Conservation (phyloP, 257 asterid genomes). For the Gardenia jasminoides region DNA sequence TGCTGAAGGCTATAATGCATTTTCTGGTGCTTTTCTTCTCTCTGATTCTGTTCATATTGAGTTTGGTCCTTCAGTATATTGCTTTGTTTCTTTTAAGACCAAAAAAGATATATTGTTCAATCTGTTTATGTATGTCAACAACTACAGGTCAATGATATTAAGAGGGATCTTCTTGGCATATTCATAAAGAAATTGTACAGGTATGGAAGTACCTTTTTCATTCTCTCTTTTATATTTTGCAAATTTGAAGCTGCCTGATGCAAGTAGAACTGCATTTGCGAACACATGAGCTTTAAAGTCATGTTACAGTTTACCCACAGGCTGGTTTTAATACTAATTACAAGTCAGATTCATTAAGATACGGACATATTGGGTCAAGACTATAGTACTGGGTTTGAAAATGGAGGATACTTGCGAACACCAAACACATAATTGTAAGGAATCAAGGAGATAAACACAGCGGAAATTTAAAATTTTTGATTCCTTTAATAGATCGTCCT, state of each 20-base stretch:
- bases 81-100: not conserved
- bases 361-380: no score
- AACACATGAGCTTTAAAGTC: not conserved
- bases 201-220: not conserved
- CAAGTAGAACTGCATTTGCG: not conserved
- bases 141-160: conserved; percentile 26
- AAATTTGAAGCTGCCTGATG: not conserved
- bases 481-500: no score
- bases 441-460: no score
- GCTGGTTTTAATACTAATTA: no score
- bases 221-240: not conserved
- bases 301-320: no score
- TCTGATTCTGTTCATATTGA: not conserved
- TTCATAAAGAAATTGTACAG: conserved; percentile 22
- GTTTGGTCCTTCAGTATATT: not conserved
- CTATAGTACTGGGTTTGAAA: no score
- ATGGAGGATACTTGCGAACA: no score
- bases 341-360: no score
- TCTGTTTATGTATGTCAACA: not conserved
- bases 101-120: not conserved
- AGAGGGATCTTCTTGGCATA: conserved; percentile 21
- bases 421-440: no score
- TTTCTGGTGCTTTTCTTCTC: conserved; percentile 35
- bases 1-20: conserved; percentile 82
- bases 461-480: no score